Base-by-base conservation (phyloP, 2,329 filamentous ascomycete genomes). In the Aureobasidium sp. region DNA sequence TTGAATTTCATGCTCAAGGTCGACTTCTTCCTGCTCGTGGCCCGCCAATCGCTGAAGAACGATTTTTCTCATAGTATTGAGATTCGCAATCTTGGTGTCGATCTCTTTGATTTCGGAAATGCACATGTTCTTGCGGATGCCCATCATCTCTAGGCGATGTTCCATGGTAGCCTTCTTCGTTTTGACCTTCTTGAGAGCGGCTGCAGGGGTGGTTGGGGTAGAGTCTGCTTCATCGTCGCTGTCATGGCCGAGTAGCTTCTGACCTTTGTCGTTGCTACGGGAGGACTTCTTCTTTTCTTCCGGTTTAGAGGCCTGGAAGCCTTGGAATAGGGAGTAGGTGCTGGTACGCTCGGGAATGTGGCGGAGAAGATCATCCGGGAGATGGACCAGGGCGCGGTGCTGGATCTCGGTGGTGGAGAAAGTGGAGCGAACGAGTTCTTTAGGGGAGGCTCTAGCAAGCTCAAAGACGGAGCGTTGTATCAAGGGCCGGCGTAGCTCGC, bases 71-170 rank as follows among this genome's bases (percentile, higher is more conserved):
- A 97, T 97, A 65, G 86, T 90, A 68, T 91, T 88, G 61, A 99
- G 79, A 74, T 97, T 97, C 64, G 90, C 85, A 66, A 99, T 93
- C 76, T 97, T 99, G 77, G 89, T 92, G 76, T 99, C 94, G 64
- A 99, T 96, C 71, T 99, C 94, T 64, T 87, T 86, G 63, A 99
- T 97, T 75, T 99, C 94, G 66, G 90, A 89, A 70, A 91, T 94
- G 68, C 92, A 93, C 93, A 99, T 97, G 71, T 94, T 96, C 76
- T 99, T 99, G 64, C 94, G 85, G 65, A 97, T 86, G 3, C 88
- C 84, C 78, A 97, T 86, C 84, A 97, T 90, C 71, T 97, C 91
- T 68, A 99, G 80, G 67, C 90, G 85, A 74, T 95, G 91, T 77
- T 88, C 87, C 77, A 97, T 82, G 60, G 84, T 80, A 47, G 88